Evolutionary conservation across 1,284 basidiomycete genomes (phyloP), one percentile per base, ranked within the genome.

Genomic region (Sanghuangporus sanghuang): DNA sequence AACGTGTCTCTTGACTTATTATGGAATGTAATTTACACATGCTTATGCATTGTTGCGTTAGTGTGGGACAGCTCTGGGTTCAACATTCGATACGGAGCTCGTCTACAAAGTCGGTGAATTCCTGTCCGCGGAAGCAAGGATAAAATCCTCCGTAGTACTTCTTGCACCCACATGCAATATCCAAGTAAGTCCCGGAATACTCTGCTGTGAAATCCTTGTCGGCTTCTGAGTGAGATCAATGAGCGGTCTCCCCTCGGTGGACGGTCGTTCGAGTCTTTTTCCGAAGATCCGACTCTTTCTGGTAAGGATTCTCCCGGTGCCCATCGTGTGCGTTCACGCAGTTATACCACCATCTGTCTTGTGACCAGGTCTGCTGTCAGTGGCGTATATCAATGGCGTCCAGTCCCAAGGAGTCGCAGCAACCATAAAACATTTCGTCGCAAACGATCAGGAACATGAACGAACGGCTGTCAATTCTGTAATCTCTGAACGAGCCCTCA

Each of bases 221-320:
- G 6, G 21, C 21, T 7, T 1, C 44, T 16, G 7, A n/a, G 12
- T 16, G 40, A 90, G 89, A 87, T 89, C 38, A 86, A 87, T 69
- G 21, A 46, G 44, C 80, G 87, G 16, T 77, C 78, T 8, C 85
- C 85, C 38, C 76, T 86, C 0, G 85, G 84, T 8, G 84, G 85
- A 1, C 77, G 87, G 27, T 80, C 85, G 6, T 90, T 90, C 68
- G 88, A 90, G 71, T 85, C 83, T 4, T 90, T 87, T 73, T 85
- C 85, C 0, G 87, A 91, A 68, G 85, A 87, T 69, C 85, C 84
- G 50, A 76, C 82, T 69, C 75, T 88, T 46, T 89, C 84, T 36
- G 86, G 84, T 83, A 71, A 32, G 44, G 32, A 36, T 16, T 36
- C 52, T 67, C 67, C 14, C 32, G 27, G 18, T 8, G 59, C 9